Base-by-base conservation (phyloP, 805 yeast species). In the Saccharomyces mikatae region DNA sequence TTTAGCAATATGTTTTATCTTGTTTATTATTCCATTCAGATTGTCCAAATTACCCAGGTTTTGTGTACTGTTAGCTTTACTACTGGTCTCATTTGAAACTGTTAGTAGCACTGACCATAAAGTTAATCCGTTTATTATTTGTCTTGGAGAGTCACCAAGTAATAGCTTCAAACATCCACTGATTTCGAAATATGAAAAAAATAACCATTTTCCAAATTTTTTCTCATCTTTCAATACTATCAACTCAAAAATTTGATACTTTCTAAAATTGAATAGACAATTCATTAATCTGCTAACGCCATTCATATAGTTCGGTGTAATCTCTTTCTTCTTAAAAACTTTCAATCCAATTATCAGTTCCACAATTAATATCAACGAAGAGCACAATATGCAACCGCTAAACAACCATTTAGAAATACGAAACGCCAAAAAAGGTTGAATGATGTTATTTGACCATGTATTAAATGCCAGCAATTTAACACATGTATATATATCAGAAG, bases 91-190 rank as follows among this genome's bases (percentile, higher is more conserved):
- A 46, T 65, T 65, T 3, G 44, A 36, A 31, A 72, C 62, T 22
- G 76, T 64, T 5, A 67, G 59, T 22, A 78, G 62, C 6, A 77
- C 79, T 1, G 82, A 77, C 69, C 76, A 78, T 26, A 85, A 69
- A 0, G 96, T 87, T 61, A 86, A 73, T 24, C 89, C 86, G 65
- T 89, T 89, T 59, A 89, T 79, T 1, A 87, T 84, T 69, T 89
- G 96, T 69, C 96, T 81, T 17, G 96, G 96, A 21, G 89, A 78
- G 60, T 89, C 96, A 0, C 95, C 89, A 41, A 87, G 71, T 6
- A 88, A 61, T 61, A 88, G 77, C 32, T 81, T 73, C 11, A 86
- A 59, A 57, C 81, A 85, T 52, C 80, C 80, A 60, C 85, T 84
- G 52, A 85, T 72, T 49, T 86, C 82, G 57, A 79, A 80, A 67